phyloP scores from a whole-genome alignment of 2,329 filamentous ascomycete genomes.

The Microsporum ferrugineum region DNA sequence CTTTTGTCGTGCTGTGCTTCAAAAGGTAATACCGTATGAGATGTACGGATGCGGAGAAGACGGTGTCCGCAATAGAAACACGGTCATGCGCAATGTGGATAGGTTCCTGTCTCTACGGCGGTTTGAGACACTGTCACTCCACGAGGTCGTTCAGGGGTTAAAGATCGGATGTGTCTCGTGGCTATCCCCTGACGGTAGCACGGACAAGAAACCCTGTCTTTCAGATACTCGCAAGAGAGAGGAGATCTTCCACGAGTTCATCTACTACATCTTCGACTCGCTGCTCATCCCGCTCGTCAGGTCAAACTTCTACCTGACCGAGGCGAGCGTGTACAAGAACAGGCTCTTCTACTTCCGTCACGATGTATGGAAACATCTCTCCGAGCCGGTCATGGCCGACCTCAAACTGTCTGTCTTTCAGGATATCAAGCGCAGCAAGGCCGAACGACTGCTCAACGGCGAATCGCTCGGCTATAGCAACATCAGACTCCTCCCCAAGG shows the following conservation, averaged over 20 bases:
- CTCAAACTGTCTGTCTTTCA: slow-evolving; percentile 68
- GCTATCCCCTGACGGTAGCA: slow-evolving; percentile 46
- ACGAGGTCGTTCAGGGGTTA: slow-evolving; percentile 63
- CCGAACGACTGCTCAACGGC: slow-evolving; percentile 47
- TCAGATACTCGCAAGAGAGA: slow-evolving; percentile 64
- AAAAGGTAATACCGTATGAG: slow-evolving; percentile 57
- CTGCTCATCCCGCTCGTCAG: slow-evolving; percentile 76
- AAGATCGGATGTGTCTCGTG: slow-evolving; percentile 61
- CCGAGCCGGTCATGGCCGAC: slow-evolving; percentile 56
- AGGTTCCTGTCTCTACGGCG: slow-evolving; percentile 64
- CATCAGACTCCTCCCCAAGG: slow-evolving; percentile 73
- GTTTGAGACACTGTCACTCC: slow-evolving; percentile 69
- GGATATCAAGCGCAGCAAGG: slow-evolving; percentile 52
- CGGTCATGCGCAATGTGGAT: slow-evolving; percentile 59
- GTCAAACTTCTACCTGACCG: slow-evolving; percentile 87
- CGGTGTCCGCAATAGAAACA: slow-evolving; percentile 48
- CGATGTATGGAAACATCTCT: slow-evolving; percentile 72
- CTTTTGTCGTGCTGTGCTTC: slow-evolving; percentile 69
- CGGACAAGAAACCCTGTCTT: slow-evolving; percentile 47
- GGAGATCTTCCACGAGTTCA: slow-evolving; percentile 70
- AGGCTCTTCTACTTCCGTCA: slow-evolving; percentile 88
- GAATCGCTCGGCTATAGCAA: slow-evolving; percentile 64
- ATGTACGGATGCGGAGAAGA: slow-evolving; percentile 58
- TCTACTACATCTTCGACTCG: slow-evolving; percentile 91
- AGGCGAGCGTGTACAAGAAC: slow-evolving; percentile 69